Conservation (phyloP, 1,284 basidiomycete genomes). For the Malassezia psittaci region DNA sequence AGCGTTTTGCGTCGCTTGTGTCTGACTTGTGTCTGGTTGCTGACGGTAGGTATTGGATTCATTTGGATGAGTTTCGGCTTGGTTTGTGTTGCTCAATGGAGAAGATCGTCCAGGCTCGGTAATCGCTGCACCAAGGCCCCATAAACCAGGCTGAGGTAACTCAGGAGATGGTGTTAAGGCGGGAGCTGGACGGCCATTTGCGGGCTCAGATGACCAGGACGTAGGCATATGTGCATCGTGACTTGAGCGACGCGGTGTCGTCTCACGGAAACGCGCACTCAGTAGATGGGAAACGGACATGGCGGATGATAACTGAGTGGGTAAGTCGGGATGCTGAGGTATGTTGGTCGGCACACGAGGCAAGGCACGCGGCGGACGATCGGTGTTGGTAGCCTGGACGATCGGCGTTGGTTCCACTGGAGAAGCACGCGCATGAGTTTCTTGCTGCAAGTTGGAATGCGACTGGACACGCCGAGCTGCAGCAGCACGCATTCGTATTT, state of each 20-base stretch:
- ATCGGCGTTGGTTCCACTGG: too few species aligned
- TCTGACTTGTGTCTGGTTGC: not conserved
- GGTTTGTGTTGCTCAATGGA: too few species aligned
- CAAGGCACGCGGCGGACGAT: not conserved
- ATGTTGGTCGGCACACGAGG: not conserved
- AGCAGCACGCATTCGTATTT: conserved; percentile 2
- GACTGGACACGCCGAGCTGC: not conserved
- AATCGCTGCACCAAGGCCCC: not conserved
- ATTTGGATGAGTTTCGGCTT: too few species aligned
- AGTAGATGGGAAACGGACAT: not conserved
- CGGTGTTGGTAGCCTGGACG: too few species aligned
- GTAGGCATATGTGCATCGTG: not conserved
- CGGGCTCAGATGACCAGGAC: not conserved
- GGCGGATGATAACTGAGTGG: not conserved
- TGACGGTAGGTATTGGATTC: too few species aligned
- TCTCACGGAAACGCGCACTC: not conserved
- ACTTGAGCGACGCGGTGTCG: not conserved
- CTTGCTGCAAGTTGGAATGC: too few species aligned
- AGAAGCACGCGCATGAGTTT: too few species aligned
- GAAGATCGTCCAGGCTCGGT: not conserved
- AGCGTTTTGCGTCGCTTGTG: not conserved
- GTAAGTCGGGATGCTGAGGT: not conserved
- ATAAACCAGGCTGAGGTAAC: not conserved
- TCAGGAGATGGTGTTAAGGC: not conserved
- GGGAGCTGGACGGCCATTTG: not conserved